These are phyloP conservation scores for Saprolegnia parasitica DNA, from an alignment of 352 stramenopile species.

Conservation along the genomic window DNA sequence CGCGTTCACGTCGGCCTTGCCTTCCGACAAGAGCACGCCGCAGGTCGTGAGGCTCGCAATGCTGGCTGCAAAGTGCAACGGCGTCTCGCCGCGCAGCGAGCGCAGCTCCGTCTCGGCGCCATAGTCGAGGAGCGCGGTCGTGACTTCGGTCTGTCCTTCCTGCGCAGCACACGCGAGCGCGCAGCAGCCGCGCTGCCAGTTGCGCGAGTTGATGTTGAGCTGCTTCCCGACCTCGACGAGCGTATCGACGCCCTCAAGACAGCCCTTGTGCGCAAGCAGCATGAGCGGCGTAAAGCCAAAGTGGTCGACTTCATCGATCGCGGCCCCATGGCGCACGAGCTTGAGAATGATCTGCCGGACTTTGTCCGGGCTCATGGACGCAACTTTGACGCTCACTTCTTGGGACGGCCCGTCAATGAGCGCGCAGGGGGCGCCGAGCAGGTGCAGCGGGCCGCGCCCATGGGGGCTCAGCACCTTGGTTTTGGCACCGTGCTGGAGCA, in stretches of 20 bases:
- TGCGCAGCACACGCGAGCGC: slow-evolving; percentile 67
- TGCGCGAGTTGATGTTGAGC: slow-evolving; percentile 67
- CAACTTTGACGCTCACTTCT: neutral
- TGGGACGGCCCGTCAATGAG: slow-evolving; percentile 1
- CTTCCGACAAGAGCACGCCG: slow-evolving; percentile 55
- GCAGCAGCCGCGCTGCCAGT: slow-evolving; percentile 77
- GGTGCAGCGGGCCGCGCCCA: slow-evolving; percentile 68
- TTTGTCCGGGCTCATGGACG: slow-evolving; percentile 23
- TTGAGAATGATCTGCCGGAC: slow-evolving; percentile 64
- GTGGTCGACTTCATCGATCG: slow-evolving; percentile 63
- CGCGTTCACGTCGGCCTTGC: slow-evolving; percentile 59
- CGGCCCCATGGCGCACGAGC: slow-evolving; percentile 62
- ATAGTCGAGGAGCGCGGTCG: slow-evolving; percentile 82
- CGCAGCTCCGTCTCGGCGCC: slow-evolving; percentile 57
- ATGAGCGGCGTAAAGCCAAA: slow-evolving; percentile 81
- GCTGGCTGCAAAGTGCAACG: slow-evolving; percentile 74
- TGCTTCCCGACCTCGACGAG: slow-evolving; percentile 64
- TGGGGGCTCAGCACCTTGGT: slow-evolving; percentile 63
- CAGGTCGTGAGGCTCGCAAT: slow-evolving; percentile 41
- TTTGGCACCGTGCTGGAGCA: slow-evolving; percentile 82
- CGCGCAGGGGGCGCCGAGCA: slow-evolving; percentile 60
- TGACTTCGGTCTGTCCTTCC: slow-evolving; percentile 54
- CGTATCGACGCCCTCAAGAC: slow-evolving; percentile 62
- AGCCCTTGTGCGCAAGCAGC: slow-evolving; percentile 67
- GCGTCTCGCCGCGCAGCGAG: slow-evolving; percentile 63